A percentile compares a stretch with the other conserved stretches of the same genome.
phyloP scores from a whole-genome alignment of 441 rosid species.

The Daphne laureola region DNA sequence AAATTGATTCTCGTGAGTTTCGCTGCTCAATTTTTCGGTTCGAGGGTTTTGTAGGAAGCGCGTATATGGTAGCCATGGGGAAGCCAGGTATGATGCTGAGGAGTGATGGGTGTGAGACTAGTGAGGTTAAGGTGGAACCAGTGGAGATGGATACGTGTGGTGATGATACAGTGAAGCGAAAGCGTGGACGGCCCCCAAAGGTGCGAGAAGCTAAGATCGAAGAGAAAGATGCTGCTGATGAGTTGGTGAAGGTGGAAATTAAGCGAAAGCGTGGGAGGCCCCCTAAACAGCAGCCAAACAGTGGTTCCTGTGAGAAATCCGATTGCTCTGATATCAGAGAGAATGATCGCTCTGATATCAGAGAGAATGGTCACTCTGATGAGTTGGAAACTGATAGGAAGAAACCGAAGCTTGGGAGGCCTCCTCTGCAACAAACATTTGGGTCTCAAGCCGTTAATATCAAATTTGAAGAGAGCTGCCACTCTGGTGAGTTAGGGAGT shows the following conservation, averaged over 20 bases:
- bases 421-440: constrained; percentile 1
- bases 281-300: neutral
- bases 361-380: constrained; percentile 16
- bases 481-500: constrained; percentile 9
- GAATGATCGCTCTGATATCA: neutral
- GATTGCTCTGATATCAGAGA: constrained; percentile 4
- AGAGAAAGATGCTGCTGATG: constrained; percentile 2
- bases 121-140: constrained; percentile 14
- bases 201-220: constrained; percentile 3
- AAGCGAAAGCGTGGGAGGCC: constrained; percentile 8
- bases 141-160: constrained; percentile 15
- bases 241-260: constrained; percentile 4
- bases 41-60: too few relatives aligned
- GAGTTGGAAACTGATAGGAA: neutral
- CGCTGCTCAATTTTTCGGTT: too few relatives aligned
- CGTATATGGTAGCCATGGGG: neutral
- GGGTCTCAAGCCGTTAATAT: constrained; percentile 13
- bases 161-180: constrained; percentile 18
- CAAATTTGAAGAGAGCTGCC: constrained; percentile 15
- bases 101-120: constrained; percentile 9
- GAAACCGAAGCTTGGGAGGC: neutral
- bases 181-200: constrained; percentile 22
- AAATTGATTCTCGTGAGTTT: too few relatives aligned
- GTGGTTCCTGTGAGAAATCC: neutral
- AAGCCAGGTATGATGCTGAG: constrained; percentile 20